Base-by-base conservation (phyloP, 768 basidiomycete genomes). In the Trametes elegans region DNA sequence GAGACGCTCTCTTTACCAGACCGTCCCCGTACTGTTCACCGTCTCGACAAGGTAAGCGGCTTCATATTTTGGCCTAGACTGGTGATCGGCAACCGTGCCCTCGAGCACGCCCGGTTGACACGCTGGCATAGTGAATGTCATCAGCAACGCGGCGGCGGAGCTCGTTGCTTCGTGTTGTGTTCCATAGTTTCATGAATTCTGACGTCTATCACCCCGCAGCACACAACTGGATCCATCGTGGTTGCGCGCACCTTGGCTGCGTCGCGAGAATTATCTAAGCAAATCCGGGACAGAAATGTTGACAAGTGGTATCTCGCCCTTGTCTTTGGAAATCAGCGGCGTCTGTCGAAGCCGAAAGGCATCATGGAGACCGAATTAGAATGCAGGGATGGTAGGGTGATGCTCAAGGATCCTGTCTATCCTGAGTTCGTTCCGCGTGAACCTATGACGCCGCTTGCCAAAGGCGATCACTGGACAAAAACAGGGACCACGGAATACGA, bases 261-360 rank as follows among this genome's bases (percentile, higher is more conserved):
- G 3, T 47, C 57, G 2, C 27, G 28, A 18, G 41, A 49, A 7
- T n/a, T 54, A 8, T 39, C 57, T 1, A 16, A 19, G 3, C 57
- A 54, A 26, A 21, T 59, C 23, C 10, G 13, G 3, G 21, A 31
- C 24, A 43, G n/a, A 27, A 21, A 16, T 10, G 23, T 43, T 24
- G 14, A 44, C 29, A 59, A 59, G 23, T 45, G 52, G 0, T 59
- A 59, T 23, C 35, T 59, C 8, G 57, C 57, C 5, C 57, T 59
- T 5, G 57, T 45, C 16, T 39, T 27, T 29, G 57, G 57, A 11
- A 35, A 21, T n/a, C n/a, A n/a, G n/a, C n/a, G 14, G 41, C 57
- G 3, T 47, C 47, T 14, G 27, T 35, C 47, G 13, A 1, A 34
- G 0, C n/a, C 18, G 6, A 18, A 28, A 5, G 57, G 52, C n/a